Evolutionary conservation across 129 eudicot species (phyloP).

Genomic region (Glebionis coronaria): DNA sequence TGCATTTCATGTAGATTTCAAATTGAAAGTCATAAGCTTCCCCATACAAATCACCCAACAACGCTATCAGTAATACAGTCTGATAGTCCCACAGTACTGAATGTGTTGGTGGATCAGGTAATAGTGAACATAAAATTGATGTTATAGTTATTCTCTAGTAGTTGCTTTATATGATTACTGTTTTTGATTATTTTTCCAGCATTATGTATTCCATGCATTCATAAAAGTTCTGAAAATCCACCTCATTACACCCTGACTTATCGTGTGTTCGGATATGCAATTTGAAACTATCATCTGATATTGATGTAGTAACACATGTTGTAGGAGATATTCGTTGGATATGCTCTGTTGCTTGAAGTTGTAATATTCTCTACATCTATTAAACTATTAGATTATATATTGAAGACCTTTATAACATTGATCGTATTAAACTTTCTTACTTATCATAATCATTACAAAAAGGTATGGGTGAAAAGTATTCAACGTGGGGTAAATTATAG

Average conservation of each 20-base stretch:
- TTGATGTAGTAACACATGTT: no score
- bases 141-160: conserved; percentile 3
- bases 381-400: no score
- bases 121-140: background rate
- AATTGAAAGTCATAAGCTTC: conserved; percentile 80
- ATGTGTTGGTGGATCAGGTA: conserved; percentile 89
- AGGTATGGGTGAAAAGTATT: no score
- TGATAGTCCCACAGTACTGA: conserved; percentile 77
- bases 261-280: no score
- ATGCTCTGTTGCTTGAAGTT: background rate
- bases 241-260: no score
- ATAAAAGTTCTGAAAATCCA: background rate
- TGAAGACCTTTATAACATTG: no score
- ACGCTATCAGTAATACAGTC: conserved; percentile 63
- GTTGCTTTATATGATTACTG: background rate
- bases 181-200: conserved; percentile 7
- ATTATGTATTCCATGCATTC: background rate
- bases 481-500: no score
- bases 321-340: no score
- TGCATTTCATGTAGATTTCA: conserved; percentile 51
- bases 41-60: conserved; percentile 85
- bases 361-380: background rate
- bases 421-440: no score
- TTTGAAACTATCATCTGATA: no score
- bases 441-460: no score